Evolutionary conservation across 140 eudicot species (phyloP).

Genomic region (Erigeron philadelphicus): DNA sequence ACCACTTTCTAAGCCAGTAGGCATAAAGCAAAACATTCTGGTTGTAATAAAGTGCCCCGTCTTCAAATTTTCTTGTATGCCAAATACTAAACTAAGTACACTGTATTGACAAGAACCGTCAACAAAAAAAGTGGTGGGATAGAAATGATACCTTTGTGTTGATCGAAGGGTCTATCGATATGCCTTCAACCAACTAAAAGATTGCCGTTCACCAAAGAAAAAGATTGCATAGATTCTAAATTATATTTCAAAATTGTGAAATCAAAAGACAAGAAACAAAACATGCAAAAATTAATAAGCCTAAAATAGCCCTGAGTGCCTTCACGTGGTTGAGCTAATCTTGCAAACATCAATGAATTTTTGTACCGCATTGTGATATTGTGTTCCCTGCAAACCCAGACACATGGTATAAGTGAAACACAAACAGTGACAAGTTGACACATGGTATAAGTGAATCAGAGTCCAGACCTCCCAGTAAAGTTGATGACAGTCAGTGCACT

Average conservation of each 20-base stretch:
- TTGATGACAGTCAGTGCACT: constrained; percentile 93
- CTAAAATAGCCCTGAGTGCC: background rate
- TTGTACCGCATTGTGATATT: constrained; percentile 91
- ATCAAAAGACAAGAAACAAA: constrained; percentile 2
- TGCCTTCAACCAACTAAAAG: background rate
- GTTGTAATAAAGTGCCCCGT: background rate
- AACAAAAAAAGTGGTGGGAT: background rate
- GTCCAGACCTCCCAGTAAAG: constrained; percentile 87
- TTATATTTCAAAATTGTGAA: constrained; percentile 2
- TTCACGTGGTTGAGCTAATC: constrained; percentile 37
- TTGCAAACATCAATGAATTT: constrained; percentile 82
- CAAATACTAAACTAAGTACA: background rate
- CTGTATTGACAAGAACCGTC: background rate
- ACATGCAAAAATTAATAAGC: background rate
- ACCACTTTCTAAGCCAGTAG: too few relatives aligned
- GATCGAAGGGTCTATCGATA: background rate
- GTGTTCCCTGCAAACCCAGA: constrained; percentile 66
- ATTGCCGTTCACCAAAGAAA: too few relatives aligned
- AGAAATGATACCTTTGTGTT: background rate
- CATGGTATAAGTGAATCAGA: background rate
- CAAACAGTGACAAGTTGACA: background rate
- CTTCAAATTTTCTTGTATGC: background rate
- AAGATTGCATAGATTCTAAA: background rate
- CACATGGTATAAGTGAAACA: background rate
- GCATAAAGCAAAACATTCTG: too few relatives aligned